phyloP scores from a whole-genome alignment of 495 filamentous ascomycete genomes.

The Diplogelasinospora grovesii region DNA sequence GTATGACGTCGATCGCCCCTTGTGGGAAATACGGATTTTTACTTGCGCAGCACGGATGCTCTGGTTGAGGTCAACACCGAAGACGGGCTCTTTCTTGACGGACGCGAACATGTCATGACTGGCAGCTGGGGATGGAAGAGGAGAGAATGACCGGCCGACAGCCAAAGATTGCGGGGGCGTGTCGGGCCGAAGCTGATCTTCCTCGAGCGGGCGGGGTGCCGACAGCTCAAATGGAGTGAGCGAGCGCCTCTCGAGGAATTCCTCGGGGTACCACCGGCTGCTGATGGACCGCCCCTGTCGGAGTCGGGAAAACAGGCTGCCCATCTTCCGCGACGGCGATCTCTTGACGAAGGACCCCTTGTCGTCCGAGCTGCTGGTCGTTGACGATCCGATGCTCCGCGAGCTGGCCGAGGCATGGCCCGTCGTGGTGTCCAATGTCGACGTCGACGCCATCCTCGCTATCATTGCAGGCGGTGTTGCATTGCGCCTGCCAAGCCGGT shows the following conservation, averaged over 20 bases:
- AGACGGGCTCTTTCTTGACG: conserved; percentile 9
- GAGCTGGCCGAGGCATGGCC: not conserved
- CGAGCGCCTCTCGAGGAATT: conserved; percentile 14
- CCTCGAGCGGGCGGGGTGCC: not conserved
- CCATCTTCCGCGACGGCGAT: not conserved
- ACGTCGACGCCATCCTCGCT: too few species aligned
- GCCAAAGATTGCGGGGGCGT: not conserved
- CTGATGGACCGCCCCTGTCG: conserved; percentile 2
- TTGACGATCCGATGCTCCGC: conserved; percentile 9
- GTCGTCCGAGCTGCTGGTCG: conserved; percentile 8
- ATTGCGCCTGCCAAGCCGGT: not conserved
- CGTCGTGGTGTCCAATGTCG: not conserved
- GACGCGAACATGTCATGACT: conserved; percentile 9
- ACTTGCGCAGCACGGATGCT: conserved; percentile 21
- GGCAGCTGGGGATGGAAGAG: conserved; percentile 6
- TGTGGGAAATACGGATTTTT: conserved; percentile 24
- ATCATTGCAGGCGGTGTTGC: not conserved
- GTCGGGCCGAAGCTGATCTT: not conserved
- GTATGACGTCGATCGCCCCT: conserved; percentile 18
- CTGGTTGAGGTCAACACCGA: conserved; percentile 20
- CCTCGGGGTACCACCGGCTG: not conserved
- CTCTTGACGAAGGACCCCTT: conserved; percentile 5
- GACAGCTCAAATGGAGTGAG: conserved; percentile 15
- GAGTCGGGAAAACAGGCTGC: conserved; percentile 11
- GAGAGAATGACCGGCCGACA: too few species aligned